phyloP scores from a whole-genome alignment of 768 basidiomycete species.

The Xerocomellus chrysenteron region DNA sequence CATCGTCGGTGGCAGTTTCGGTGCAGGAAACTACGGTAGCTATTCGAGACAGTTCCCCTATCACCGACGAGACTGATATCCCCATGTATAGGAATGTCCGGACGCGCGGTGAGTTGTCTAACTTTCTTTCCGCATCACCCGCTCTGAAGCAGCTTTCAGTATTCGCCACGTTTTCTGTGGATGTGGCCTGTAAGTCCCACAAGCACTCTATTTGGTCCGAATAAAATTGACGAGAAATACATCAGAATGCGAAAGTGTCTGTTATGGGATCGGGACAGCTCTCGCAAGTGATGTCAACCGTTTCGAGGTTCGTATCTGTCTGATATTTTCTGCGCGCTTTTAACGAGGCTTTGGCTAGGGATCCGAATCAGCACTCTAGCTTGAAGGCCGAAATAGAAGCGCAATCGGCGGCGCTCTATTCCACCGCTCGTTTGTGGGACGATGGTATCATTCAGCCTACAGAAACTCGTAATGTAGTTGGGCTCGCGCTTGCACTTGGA shows the following conservation, averaged over 20 bases:
- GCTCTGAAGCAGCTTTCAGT: constrained; percentile 43
- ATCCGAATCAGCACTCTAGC: constrained; percentile 72
- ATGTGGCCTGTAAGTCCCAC: constrained; percentile 86
- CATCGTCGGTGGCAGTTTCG: constrained; percentile 90
- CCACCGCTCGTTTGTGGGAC: constrained; percentile 92
- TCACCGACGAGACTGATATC: constrained; percentile 11
- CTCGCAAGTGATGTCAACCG: constrained; percentile 88
- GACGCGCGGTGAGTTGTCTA: constrained; percentile 69
- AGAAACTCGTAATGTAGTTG: constrained; percentile 86
- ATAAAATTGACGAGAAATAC: constrained; percentile 1
- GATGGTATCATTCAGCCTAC: constrained; percentile 88
- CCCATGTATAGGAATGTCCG: constrained; percentile 73
- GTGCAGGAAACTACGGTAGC: constrained; percentile 93
- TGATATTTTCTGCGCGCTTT: background rate
- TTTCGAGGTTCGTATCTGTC: constrained; percentile 62
- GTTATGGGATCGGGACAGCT: constrained; percentile 96
- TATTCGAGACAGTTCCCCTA: constrained; percentile 2
- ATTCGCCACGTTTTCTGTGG: constrained; percentile 93
- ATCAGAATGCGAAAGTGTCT: constrained; percentile 84
- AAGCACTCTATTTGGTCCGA: constrained; percentile 2
- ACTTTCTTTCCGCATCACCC: background rate
- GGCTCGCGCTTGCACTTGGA: constrained; percentile 83
- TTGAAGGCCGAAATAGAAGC: constrained; percentile 82
- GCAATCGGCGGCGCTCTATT: constrained; percentile 85
- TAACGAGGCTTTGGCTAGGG: constrained; percentile 42